Evolutionary conservation across 345 rosid genomes (phyloP).

Genomic region (Eucalyptus curtisii): DNA sequence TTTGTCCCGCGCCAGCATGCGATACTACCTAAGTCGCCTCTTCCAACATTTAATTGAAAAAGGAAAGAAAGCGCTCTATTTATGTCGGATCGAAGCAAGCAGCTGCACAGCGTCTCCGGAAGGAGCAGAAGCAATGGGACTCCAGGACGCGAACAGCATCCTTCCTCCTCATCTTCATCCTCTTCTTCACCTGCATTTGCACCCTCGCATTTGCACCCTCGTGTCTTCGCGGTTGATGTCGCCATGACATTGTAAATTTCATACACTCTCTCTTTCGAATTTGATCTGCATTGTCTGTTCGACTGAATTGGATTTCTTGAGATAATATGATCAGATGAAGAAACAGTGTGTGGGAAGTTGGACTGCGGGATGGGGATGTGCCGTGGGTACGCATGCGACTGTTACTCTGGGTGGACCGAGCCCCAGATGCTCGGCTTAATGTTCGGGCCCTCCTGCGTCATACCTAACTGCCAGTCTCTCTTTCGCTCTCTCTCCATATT

Average conservation of each 20-base stretch:
- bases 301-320: neutral
- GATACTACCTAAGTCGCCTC: neutral
- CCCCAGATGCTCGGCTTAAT: neutral
- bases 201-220: neutral
- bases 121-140: neutral
- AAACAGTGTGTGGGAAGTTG: neutral
- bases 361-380: slow-evolving; percentile 28
- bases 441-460: slow-evolving; percentile 12
- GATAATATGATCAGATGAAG: neutral
- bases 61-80: too few relatives aligned
- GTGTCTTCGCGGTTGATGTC: neutral
- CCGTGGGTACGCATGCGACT: slow-evolving; percentile 22
- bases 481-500: neutral
- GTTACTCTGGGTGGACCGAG: slow-evolving; percentile 31
- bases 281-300: neutral
- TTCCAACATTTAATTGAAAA: neutral
- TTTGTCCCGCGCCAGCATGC: neutral
- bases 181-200: neutral
- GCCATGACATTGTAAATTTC: neutral
- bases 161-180: neutral
- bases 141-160: neutral
- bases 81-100: neutral
- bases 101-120: neutral
- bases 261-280: neutral
- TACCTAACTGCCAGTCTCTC: slow-evolving; percentile 31